Percentiles rank a stretch among this genome's conserved stretches.
Conservation (phyloP, 345 rosid species). For the Corymbia maculata region DNA sequence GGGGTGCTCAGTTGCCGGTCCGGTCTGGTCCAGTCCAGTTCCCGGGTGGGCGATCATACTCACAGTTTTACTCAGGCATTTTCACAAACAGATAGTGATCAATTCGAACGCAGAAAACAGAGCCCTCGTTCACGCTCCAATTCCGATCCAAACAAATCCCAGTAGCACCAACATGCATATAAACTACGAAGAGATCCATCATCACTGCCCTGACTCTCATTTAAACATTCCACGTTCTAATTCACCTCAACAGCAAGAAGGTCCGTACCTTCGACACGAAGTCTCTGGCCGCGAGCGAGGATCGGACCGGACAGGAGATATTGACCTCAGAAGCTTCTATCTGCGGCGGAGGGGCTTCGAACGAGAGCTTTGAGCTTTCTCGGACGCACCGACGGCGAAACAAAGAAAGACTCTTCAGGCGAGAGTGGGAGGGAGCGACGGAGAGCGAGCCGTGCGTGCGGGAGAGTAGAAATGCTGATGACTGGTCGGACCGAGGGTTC, state of each 20-base stretch:
- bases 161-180: fast-evolving
- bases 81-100: neutral
- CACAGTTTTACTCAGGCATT: neutral
- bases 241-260: neutral
- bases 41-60: neutral
- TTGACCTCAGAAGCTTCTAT: neutral
- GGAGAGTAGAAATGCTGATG: neutral
- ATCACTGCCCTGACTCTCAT: neutral
- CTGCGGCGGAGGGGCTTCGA: neutral
- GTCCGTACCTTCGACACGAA: neutral
- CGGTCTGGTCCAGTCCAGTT: no score
- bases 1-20: neutral
- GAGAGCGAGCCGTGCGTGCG: fast-evolving
- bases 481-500: neutral
- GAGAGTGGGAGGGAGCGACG: neutral
- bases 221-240: neutral
- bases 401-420: no score
- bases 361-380: no score
- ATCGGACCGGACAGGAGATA: neutral
- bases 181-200: neutral
- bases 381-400: no score
- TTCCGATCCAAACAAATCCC: neutral
- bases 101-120: neutral
- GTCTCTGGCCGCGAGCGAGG: neutral
- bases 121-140: neutral